Conservation (phyloP, 805 yeast species). For the Ogataea corticis region DNA sequence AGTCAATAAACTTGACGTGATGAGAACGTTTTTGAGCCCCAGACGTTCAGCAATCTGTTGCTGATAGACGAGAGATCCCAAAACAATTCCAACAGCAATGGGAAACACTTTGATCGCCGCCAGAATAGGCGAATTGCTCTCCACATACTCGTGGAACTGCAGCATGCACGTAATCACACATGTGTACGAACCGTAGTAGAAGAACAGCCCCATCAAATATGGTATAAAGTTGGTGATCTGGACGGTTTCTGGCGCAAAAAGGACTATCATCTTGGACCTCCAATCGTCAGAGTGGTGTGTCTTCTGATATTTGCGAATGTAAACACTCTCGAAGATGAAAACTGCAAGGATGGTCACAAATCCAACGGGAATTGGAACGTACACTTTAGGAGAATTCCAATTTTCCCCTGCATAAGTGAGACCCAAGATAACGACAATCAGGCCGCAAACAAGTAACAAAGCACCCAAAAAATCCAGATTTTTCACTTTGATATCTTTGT, state of each 20-base stretch:
- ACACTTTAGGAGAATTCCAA: conserved; percentile 43
- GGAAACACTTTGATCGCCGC: conserved; percentile 42
- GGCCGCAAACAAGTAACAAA: conserved; percentile 35
- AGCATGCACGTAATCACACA: conserved; percentile 12
- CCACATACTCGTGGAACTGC: conserved; percentile 31
- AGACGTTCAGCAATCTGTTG: conserved; percentile 13
- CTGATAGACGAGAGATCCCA: conserved; percentile 30
- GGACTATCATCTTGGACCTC: conserved; percentile 19
- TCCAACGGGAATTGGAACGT: conserved; percentile 44
- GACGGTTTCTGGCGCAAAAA: conserved; percentile 26
- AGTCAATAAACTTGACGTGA: conserved; percentile 10
- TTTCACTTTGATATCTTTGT: conserved; percentile 33
- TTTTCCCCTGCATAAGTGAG: no score
- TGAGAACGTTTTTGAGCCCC: conserved; percentile 25
- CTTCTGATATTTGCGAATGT: conserved; percentile 43
- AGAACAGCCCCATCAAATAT: conserved; percentile 15
- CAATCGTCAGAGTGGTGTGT: conserved; percentile 39
- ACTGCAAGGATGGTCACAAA: conserved; percentile 29
- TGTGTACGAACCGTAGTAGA: conserved; percentile 14
- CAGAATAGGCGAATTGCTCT: conserved; percentile 33
- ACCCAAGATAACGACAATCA: conserved; percentile 43
- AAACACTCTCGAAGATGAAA: conserved; percentile 39
- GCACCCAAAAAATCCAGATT: conserved; percentile 26
- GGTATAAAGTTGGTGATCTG: conserved; percentile 25
- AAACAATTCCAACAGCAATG: conserved; percentile 31